These are phyloP conservation scores for Arachis stenosperma DNA, from an alignment of 306 rosid species.

Conservation along the genomic window DNA sequence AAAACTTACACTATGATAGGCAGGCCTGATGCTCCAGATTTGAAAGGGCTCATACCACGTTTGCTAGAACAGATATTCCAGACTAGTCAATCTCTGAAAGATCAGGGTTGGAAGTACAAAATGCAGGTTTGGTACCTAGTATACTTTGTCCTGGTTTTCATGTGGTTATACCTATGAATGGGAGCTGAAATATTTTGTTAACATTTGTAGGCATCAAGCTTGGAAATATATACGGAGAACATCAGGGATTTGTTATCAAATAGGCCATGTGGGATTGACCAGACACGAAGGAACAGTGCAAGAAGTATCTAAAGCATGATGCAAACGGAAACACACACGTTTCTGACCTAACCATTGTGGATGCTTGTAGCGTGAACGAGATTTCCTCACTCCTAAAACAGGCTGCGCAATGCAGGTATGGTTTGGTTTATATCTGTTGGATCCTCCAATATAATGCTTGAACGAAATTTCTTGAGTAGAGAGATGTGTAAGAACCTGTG, in stretches of 20 bases:
- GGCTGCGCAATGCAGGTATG: conserved; percentile 89
- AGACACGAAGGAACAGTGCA: conserved; percentile 29
- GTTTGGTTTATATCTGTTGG: not conserved
- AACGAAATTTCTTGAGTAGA: not conserved
- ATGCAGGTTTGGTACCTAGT: conserved; percentile 67
- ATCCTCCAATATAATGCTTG: too few species aligned
- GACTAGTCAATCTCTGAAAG: conserved; percentile 72
- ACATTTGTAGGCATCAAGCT: too few species aligned
- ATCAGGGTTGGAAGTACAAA: conserved; percentile 87
- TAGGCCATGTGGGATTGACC: too few species aligned
- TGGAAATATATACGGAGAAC: too few species aligned
- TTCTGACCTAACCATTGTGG: conserved; percentile 17
- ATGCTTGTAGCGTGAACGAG: conserved; percentile 40
- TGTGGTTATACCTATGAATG: not conserved
- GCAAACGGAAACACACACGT: conserved; percentile 84
- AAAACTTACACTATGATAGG: too few species aligned
- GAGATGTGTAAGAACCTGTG: conserved; percentile 5
- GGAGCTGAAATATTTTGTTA: too few species aligned
- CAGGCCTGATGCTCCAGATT: too few species aligned
- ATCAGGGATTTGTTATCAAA: too few species aligned
- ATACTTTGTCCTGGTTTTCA: conserved; percentile 17
- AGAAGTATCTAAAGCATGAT: conserved; percentile 86
- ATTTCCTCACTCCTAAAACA: conserved; percentile 83
- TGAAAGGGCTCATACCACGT: too few species aligned
- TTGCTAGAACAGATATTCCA: conserved; percentile 82